A percentile compares a stretch with the other conserved stretches of the same genome.
Evolutionary conservation across 192 early-diverging fungal species (phyloP).

Genomic region (Obelidium mucronatum): DNA sequence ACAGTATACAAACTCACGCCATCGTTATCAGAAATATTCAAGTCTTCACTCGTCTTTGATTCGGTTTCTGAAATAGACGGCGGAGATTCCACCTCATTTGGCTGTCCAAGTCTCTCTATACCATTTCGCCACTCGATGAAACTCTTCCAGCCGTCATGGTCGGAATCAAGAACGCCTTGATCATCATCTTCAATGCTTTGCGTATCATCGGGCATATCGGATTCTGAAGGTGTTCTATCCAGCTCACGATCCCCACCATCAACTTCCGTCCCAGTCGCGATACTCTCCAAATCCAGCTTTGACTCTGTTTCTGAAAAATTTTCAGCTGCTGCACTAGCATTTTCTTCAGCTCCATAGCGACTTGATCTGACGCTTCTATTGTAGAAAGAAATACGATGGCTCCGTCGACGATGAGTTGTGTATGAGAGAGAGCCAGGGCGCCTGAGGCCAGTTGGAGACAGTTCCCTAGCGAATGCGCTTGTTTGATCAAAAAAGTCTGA

Average conservation of each 20-base stretch:
- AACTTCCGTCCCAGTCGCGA: slow-evolving; percentile 6
- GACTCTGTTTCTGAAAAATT: neutral
- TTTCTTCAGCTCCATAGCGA: neutral
- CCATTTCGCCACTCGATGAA: slow-evolving; percentile 28
- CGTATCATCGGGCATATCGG: too few relatives aligned
- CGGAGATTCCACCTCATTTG: neutral
- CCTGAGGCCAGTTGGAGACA: neutral
- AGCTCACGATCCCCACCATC: too few relatives aligned
- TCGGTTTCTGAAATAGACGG: neutral
- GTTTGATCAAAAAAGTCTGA: neutral
- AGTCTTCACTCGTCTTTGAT: neutral
- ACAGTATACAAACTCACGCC: neutral
- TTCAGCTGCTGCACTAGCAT: neutral
- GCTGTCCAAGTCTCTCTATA: too few relatives aligned
- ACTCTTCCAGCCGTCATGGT: slow-evolving; percentile 27
- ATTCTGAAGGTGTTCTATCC: too few relatives aligned
- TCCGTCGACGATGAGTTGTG: neutral
- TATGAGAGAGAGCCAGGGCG: neutral
- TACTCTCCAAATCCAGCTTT: neutral
- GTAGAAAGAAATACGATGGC: slow-evolving; percentile 22
- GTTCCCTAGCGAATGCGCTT: neutral
- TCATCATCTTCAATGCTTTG: slow-evolving; percentile 15
- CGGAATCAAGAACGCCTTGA: neutral
- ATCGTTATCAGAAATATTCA: neutral
- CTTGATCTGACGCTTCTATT: slow-evolving; percentile 3